Base-by-base conservation (phyloP, 2,329 filamentous ascomycete genomes). In the Clonostachys chloroleuca region DNA sequence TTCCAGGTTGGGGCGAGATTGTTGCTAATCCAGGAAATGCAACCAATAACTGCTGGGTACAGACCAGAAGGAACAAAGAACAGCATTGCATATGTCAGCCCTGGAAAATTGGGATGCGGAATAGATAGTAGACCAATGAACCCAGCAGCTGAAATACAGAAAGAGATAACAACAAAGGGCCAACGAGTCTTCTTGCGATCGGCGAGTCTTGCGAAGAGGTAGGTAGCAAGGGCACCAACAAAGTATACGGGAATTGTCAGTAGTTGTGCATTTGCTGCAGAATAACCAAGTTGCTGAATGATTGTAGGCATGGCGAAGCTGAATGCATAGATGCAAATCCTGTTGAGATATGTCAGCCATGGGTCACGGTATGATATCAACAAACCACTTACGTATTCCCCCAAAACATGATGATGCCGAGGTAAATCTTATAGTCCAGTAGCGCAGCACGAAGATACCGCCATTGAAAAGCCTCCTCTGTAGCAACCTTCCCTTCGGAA, bases 341-440 rank as follows among this genome's bases (percentile, higher is more conserved):
- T 34, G 5, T 10, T 30, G 24, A 10, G 8, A 30, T 10, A 30
- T 30, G 24, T 30, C 24, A n/a, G 24, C 10, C 14, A 30, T 9
- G 24, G 24, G 24, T 30, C 24, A 30, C 9, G 34, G 13, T 16
- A 46, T 46, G 34, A 10, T 12, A 40, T 9, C 3, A 30, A 10
- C 12, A 40, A 6, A 9, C 14, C 17, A 39, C 46, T 30, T 30
- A 47, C 5, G 64, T 54, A 46, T 66, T 65, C 44, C 61, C 65
- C 60, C 61, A 66, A 51, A 61, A 67, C 45, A 64, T 59, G 18
- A 73, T 51, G 20, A 66, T 64, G 12, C 72, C 49, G 36, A 58
- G 49, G 43, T 57, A 61, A 30, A 62, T 66, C 54, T 75, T 70
- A 67, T 68, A 73, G 54, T 74, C 72, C 7, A 56, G 57, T 9